Evolutionary conservation across 2,329 filamentous ascomycete species (phyloP), one percentile per base, ranked within the genome.

Genomic region (Myotisia sp.): DNA sequence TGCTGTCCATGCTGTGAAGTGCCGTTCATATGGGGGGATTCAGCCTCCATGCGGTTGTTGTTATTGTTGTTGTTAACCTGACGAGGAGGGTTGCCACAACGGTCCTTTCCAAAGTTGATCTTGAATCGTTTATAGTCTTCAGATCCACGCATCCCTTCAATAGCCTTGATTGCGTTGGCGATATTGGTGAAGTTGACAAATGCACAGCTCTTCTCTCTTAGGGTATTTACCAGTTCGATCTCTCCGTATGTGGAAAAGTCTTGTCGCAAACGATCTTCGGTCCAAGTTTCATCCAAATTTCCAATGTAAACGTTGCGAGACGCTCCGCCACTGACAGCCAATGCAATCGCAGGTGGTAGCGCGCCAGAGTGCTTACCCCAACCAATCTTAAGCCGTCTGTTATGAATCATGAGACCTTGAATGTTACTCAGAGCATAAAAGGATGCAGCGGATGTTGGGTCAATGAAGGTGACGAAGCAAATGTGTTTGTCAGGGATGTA

Each of bases 121-220:
- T 98, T 98, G 75, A 98, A 98, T 49, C 90, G 78, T 60, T 77
- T 83, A 69, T 98, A 98, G 52, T 98, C 90, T 27, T 95, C 90
- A 53, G 86, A 85, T 52, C 85, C 81, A 38, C 90, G 76, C 44
- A 98, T 76, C 14, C 86, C 90, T 61, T 98, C 90, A 44, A 98
- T 98, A 1, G 90, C 90, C 67, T 98, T 98, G 68, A 98, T 98
- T 33, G 90, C 90, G 49, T 98, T 98, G 53, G 90, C 90, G 54
- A 98, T 98, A 64, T 98, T 98, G 54, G 90, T 98, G 58, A 98
- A 98, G 65, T 98, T 98, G 56, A 98, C 90, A 55, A 98, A 98
- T 0, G 90, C 90, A 58, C 90, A 98, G 64, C 86, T 94, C 76
- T 98, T 98, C 68, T 98, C 90, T 35, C 90, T 79, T 40, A 98